phyloP scores from a whole-genome alignment of 2,329 filamentous ascomycete genomes.

The Diaporthe destruens region DNA sequence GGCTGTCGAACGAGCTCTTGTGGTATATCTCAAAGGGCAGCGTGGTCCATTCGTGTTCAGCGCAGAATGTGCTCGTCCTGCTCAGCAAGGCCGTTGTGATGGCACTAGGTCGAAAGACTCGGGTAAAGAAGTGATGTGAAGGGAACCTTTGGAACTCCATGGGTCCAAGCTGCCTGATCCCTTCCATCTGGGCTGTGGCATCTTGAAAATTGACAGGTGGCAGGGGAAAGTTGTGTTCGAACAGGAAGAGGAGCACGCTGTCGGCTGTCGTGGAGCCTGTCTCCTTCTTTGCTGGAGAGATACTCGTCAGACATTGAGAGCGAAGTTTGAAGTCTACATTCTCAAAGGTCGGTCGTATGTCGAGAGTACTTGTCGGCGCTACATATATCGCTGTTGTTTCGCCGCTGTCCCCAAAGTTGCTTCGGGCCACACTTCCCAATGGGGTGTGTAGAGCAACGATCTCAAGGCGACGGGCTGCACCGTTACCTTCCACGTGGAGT shows the following conservation, averaged over 20 bases:
- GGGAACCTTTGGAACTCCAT: constrained; percentile 63
- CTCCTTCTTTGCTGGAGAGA: constrained; percentile 51
- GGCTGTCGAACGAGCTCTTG: constrained; percentile 63
- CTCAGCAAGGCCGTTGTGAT: constrained; percentile 62
- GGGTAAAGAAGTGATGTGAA: constrained; percentile 68
- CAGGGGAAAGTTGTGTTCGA: constrained; percentile 63
- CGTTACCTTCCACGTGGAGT: constrained; percentile 55
- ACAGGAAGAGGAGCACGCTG: constrained; percentile 64
- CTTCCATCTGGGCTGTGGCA: constrained; percentile 51
- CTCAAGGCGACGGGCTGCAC: constrained; percentile 54
- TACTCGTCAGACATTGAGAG: constrained; percentile 59
- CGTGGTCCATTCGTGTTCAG: constrained; percentile 63
- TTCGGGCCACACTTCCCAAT: constrained; percentile 52
- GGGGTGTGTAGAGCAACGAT: constrained; percentile 61
- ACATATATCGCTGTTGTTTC: constrained; percentile 54
- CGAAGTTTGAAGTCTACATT: constrained; percentile 56
- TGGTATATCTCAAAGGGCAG: constrained; percentile 65
- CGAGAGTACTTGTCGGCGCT: constrained; percentile 54
- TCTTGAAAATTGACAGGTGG: constrained; percentile 50
- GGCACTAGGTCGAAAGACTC: constrained; percentile 65
- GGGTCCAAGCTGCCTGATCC: constrained; percentile 59
- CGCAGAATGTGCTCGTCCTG: constrained; percentile 64
- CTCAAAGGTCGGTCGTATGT: constrained; percentile 52
- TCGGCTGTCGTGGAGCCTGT: constrained; percentile 48
- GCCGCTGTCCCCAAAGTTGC: constrained; percentile 43